Evolutionary conservation across 257 asterid species (phyloP).

Genomic region (Solanum corneliomulleri): DNA sequence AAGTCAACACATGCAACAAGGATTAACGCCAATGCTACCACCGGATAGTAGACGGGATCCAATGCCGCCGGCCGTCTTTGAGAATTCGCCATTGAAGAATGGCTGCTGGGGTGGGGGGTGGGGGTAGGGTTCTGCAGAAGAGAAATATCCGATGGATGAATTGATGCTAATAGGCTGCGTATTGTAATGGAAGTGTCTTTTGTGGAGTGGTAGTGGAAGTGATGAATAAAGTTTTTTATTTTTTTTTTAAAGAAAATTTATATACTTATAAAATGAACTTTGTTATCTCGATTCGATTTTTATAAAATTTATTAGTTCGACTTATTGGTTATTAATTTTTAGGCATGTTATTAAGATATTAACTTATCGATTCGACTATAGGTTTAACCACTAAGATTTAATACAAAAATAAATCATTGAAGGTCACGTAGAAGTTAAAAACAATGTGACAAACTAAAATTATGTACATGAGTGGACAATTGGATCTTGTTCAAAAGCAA

Average conservation of each 20-base stretch:
- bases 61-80: conserved; percentile 13
- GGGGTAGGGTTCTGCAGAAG: background rate
- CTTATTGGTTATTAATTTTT: fast-evolving
- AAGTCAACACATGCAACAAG: conserved; percentile 71
- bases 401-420: no score
- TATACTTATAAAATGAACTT: no score
- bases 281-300: background rate
- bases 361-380: fast-evolving
- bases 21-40: conserved; percentile 30
- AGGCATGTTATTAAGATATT: no score
- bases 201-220: background rate
- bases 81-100: conserved; percentile 9
- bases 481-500: no score
- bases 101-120: background rate
- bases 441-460: no score
- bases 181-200: background rate
- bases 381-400: no score
- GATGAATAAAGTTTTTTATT: background rate
- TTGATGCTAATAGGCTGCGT: background rate
- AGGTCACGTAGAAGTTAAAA: no score
- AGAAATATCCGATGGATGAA: background rate
- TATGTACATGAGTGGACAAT: no score
- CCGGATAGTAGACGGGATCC: conserved; percentile 41
- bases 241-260: no score
- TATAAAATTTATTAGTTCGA: no score